Base-by-base conservation (phyloP, 352 stramenopile genomes). In the Globisporangium okanoganense region DNA sequence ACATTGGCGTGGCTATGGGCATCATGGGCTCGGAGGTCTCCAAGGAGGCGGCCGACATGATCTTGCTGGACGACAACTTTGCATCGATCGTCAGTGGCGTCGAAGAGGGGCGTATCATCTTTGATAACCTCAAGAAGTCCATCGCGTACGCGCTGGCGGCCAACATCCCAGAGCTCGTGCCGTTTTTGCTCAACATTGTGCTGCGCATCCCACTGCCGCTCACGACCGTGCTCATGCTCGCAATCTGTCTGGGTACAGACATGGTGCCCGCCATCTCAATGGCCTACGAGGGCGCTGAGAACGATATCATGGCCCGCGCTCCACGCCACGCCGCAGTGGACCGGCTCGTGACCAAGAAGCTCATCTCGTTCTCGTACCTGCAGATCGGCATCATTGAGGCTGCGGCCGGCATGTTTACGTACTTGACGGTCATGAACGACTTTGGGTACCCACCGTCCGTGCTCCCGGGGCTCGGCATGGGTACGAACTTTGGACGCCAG, bases 1-100 rank as follows among this genome's bases (percentile, higher is more conserved):
- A 99, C 62, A 98, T 99, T 71, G 97, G 97, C 74, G 95, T 99
- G 61, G 96, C 97, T 2, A 99, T 99, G 97, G 97, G 96, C 54
- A 98, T 98, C 67, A 97, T 94, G 75, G 97, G 97, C 62, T 98
- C 96, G 43, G 94, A 97, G 50, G 97, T 99, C 18, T 96, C 95
- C 40, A 97, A 97, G 64, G 85, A 97, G 63, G 92, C 92, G 14
- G 92, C 95, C 29, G 90, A 99, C 61, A 97, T 98, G 89, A 97
- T 98, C 68, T 67, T 99, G 20, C 64, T 98, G 33, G 86, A 99
- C 82, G 95, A 99, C 75, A 98, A 99, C 80, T 99, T 99, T 74
- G 91, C 92, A 6, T 98, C 93, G 10, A 98, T 99, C 64, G 92
- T 99, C 51, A 78, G 69, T 35, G 97, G 94, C 61, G 92, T 99